Evolutionary conservation across 306 rosid species (phyloP).

Genomic region (Leucaena leucocephala): DNA sequence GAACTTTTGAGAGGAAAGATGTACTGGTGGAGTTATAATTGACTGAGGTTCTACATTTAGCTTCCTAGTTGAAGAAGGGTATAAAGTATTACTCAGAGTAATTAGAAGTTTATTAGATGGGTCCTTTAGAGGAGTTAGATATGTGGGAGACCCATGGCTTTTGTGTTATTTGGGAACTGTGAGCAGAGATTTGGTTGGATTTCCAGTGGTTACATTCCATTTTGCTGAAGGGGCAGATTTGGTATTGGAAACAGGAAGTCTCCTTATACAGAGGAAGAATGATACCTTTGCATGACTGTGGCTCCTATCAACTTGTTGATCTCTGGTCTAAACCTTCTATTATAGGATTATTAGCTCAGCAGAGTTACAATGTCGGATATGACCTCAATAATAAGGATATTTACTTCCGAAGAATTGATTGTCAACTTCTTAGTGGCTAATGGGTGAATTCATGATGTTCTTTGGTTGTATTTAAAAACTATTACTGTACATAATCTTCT

Average conservation of each 20-base stretch:
- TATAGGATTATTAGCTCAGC: background rate
- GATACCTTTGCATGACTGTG: background rate
- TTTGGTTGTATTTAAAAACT: background rate
- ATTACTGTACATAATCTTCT: background rate
- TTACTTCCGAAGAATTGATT: background rate
- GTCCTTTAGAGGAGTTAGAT: background rate
- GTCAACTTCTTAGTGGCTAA: background rate
- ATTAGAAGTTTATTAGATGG: conserved; percentile 19
- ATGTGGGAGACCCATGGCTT: background rate
- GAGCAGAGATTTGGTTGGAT: conserved; percentile 39
- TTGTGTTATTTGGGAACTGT: conserved; percentile 39
- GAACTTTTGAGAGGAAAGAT: conserved; percentile 29
- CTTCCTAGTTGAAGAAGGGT: conserved; percentile 34
- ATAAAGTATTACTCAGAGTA: conserved; percentile 23
- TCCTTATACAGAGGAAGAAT: conserved; percentile 20
- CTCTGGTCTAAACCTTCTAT: background rate
- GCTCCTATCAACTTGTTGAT: background rate
- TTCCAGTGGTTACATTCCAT: conserved; percentile 47
- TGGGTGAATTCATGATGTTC: background rate
- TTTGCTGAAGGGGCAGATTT: conserved; percentile 44
- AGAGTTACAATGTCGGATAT: background rate
- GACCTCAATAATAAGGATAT: background rate
- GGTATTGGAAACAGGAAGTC: conserved; percentile 39
- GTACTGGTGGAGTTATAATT: conserved; percentile 49
- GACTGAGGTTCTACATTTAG: conserved; percentile 42